A percentile compares a stretch with the other conserved stretches of the same genome.
phyloP scores from a whole-genome alignment of 495 filamentous ascomycete species.

The Aspergillus panamensis region DNA sequence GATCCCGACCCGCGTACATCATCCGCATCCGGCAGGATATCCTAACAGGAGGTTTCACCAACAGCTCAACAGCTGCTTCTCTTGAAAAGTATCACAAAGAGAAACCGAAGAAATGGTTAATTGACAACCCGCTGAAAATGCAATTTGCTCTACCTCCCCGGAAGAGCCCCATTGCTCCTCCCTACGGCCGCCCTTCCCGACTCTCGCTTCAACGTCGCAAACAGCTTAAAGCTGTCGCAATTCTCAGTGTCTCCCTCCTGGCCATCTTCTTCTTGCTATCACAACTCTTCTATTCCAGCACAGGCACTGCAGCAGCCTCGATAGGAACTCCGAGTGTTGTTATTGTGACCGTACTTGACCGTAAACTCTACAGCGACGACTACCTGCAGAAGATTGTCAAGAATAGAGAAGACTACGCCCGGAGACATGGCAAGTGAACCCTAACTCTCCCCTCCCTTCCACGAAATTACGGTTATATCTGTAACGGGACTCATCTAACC shows the following conservation, averaged over 20 bases:
- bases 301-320: constrained; percentile 40
- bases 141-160: constrained; percentile 88
- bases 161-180: constrained; percentile 68
- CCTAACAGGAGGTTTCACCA: not conserved
- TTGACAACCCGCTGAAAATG: constrained; percentile 50
- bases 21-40: constrained; percentile 23
- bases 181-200: constrained; percentile 56
- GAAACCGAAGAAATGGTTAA: not conserved
- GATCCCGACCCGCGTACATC: constrained; percentile 18
- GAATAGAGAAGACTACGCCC: constrained; percentile 84
- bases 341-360: constrained; percentile 81
- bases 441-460: not conserved
- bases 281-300: constrained; percentile 41
- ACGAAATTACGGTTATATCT: not conserved
- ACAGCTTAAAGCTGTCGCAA: constrained; percentile 59
- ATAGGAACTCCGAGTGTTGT: constrained; percentile 77
- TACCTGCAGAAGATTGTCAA: constrained; percentile 70
- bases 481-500: not conserved
- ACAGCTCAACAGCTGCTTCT: not conserved
- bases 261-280: constrained; percentile 62
- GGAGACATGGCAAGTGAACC: constrained; percentile 69
- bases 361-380: constrained; percentile 50
- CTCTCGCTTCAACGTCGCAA: constrained; percentile 61
- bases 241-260: constrained; percentile 55
- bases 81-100: not conserved